Base-by-base conservation (phyloP, 139 green algal species). In the Auxenochlorella pyrenoidosa region DNA sequence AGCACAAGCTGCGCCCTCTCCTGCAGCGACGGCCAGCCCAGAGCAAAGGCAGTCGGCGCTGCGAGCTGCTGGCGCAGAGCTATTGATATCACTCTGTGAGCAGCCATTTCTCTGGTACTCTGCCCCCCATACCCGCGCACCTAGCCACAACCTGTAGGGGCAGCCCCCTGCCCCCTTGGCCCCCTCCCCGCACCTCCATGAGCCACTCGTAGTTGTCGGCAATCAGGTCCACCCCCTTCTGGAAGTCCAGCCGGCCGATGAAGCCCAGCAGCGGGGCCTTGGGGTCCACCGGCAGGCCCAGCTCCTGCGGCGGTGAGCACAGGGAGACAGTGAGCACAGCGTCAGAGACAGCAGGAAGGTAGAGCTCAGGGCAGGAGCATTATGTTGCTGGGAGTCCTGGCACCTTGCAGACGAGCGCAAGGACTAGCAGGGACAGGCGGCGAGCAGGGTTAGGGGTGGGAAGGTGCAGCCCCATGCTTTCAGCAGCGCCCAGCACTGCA, bases 201-300 rank as follows among this genome's bases (percentile, higher is more conserved):
- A 98, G 88, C 96, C 96, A 98, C 73, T 97, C 93, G 88, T 95
- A 96, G 85, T 89, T 96, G 85, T 97, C 95, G 12, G 90, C 87
- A 89, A 99, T 99, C 28, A 99, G 91, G 92, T 99, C 98, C 75
- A 99, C 96, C 18, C 98, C 98, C 92, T 99, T 99, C 92, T 99
- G 97, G 88, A 97, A 95, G 91, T 98, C 96, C 86, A 99, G 89
- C 1, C 97, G 94, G 24, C 97, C 97, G 77, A 99, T 97, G 93
- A 99, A 99, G 47, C 93, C 97, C 47, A 99, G 84, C 86, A 99
- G 72, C 2, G 96, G 96, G 24, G 95, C 90, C 79, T 98, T 82
- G 0, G 96, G 88, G 36, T 96, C 85, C 73, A 96, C 96, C 28
- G 95, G 95, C 85, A 99, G 94, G 0, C 97, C 97, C 84, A 99